Evolutionary conservation across 495 filamentous ascomycete species (phyloP), one percentile per base, ranked within the genome.

Genomic region (Halenospora varia): DNA sequence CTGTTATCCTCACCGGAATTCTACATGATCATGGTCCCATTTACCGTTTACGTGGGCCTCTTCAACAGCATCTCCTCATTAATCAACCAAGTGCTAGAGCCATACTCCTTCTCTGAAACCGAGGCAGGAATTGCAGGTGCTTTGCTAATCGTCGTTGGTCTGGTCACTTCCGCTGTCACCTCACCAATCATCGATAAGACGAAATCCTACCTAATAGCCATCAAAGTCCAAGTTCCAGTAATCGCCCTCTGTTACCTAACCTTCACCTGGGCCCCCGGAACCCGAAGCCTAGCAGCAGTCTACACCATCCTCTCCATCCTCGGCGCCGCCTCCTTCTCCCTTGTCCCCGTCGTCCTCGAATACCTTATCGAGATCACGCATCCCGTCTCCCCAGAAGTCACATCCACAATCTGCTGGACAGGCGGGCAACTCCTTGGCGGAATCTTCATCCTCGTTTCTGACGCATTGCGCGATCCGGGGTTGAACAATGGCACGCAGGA

Each of bases 31-130:
- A 69, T 89, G 39, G 58, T 89, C 58, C 83, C 90, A 51, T 98
- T 93, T 73, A 71, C 81, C 48, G 68, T 92, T 67, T 96, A 93
- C 73, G 89, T 97, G 59, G 89, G 86, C 44, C 86, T 92, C 76
- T 98, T 98, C 82, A 97, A 96, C 77, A 85, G 85, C 69, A 72
- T 91, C 64, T 95, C 92, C 48, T 88, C 89, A 13, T 83, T 97
- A 3, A 76, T 97, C 1, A 95, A 92, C 76, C 92, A 96, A 67
- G 88, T 97, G 70, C 81, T 97, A 55, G 71, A 81, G 8, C 94
- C 94, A 0, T 88, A 96, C 74, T 82, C 78, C 60, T 96, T 86
- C 79, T 79, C 73, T 52, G 88, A 92, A 68, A 85, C 85, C 44
- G 79, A 96, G 41, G 88, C 93, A 40, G 94, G 94, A 50, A 89